phyloP scores from a whole-genome alignment of 2,329 filamentous ascomycete genomes.

The Mollisia scopiformis region DNA sequence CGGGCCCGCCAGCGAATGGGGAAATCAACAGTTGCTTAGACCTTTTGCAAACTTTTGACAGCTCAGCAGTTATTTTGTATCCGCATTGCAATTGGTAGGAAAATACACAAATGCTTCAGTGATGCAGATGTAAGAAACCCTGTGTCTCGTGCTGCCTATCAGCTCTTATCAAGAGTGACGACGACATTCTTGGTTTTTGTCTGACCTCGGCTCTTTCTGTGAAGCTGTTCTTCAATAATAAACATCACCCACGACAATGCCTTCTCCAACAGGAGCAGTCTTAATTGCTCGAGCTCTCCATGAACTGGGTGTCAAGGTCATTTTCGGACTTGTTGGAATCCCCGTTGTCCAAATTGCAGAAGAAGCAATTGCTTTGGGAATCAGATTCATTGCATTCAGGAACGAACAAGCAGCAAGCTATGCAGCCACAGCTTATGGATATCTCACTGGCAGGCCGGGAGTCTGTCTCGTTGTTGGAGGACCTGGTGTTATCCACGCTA shows the following conservation, averaged over 20 bases:
- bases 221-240: background rate
- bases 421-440: constrained; percentile 61
- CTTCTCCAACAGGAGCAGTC: constrained; percentile 26
- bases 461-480: constrained; percentile 62
- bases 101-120: background rate
- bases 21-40: background rate
- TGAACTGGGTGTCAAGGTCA: constrained; percentile 33
- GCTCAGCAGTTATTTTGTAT: background rate
- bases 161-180: background rate
- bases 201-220: constrained; percentile 11
- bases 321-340: constrained; percentile 36
- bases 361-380: constrained; percentile 57
- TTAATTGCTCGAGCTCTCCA: constrained; percentile 33
- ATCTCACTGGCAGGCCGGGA: constrained; percentile 57
- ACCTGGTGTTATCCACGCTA: constrained; percentile 59
- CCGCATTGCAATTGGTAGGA: constrained; percentile 12
- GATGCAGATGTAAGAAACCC: background rate
- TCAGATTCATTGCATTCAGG: constrained; percentile 59
- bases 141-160: background rate
- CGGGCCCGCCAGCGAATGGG: constrained; percentile 6
- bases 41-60: constrained; percentile 6
- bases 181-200: background rate
- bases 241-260: constrained; percentile 11
- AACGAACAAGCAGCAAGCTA: constrained; percentile 63
- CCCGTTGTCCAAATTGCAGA: constrained; percentile 58